These are phyloP conservation scores for Nicotiana undulata DNA, from an alignment of 257 asterid species.

Conservation along the genomic window DNA sequence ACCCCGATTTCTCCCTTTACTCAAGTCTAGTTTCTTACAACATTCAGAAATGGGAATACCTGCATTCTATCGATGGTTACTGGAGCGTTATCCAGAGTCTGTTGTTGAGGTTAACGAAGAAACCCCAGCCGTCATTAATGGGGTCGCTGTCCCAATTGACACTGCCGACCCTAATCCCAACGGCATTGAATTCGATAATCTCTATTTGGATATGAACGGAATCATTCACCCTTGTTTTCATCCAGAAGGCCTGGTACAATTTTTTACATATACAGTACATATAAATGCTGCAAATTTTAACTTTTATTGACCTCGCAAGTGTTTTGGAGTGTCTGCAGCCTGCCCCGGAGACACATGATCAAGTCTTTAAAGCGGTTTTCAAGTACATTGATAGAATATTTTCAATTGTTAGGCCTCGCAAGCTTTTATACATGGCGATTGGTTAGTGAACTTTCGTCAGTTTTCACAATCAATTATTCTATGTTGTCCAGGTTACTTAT, in stretches of 20 bases:
- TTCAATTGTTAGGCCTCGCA: slow-evolving; percentile 44
- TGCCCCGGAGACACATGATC: slow-evolving; percentile 40
- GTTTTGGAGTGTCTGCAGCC: slow-evolving; percentile 19
- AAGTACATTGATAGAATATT: slow-evolving; percentile 51
- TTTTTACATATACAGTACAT: too few species aligned
- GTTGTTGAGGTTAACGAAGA: slow-evolving; percentile 30
- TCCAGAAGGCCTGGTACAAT: slow-evolving; percentile 43
- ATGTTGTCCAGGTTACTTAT: too few species aligned
- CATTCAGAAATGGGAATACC: slow-evolving; percentile 44
- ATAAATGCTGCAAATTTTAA: neutral
- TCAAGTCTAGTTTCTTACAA: too few species aligned
- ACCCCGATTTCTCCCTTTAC: too few species aligned
- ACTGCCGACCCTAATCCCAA: slow-evolving; percentile 33
- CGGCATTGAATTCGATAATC: slow-evolving; percentile 50
- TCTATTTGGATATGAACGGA: slow-evolving; percentile 64
- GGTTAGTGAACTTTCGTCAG: slow-evolving; percentile 28
- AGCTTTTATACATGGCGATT: slow-evolving; percentile 58
- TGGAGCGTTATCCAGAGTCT: slow-evolving; percentile 27
- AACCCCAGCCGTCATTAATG: slow-evolving; percentile 17
- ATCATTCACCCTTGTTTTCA: slow-evolving; percentile 69
- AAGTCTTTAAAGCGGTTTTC: slow-evolving; percentile 43
- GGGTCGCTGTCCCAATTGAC: slow-evolving; percentile 26
- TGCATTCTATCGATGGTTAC: slow-evolving; percentile 47
- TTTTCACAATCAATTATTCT: too few species aligned
- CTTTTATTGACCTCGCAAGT: neutral